Percentiles rank a stretch among this genome's conserved stretches.
These are phyloP conservation scores for Mortierella sp. DNA, from an alignment of 371 early-diverging fungal species.

Conservation along the genomic window DNA sequence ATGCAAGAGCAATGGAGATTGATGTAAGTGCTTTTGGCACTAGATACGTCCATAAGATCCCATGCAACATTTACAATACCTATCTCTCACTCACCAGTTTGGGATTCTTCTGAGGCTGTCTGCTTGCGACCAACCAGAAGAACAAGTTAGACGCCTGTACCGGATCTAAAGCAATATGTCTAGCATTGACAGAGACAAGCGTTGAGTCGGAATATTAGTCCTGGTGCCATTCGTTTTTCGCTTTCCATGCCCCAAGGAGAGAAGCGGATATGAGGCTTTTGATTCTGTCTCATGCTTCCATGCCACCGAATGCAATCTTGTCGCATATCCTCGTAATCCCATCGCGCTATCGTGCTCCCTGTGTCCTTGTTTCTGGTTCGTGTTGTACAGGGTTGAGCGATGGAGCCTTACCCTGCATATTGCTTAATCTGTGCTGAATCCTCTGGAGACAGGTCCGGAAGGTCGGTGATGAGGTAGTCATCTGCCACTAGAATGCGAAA, in stretches of 20 bases:
- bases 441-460: conserved; percentile 65
- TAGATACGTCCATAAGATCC: background rate
- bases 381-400: background rate
- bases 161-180: conserved; percentile 53
- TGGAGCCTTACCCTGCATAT: conserved; percentile 72
- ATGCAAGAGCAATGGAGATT: background rate
- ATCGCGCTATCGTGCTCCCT: background rate
- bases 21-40: background rate
- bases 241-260: too few species aligned
- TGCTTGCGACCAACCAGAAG: conserved; percentile 62
- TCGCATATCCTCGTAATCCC: background rate
- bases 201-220: background rate
- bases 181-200: conserved; percentile 8
- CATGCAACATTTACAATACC: too few species aligned
- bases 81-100: conserved; percentile 50
- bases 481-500: conserved; percentile 42
- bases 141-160: conserved; percentile 52
- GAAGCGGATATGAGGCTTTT: too few species aligned
- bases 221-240: background rate
- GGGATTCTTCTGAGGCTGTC: conserved; percentile 19
- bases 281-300: too few species aligned
- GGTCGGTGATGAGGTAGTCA: conserved; percentile 66
- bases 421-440: conserved; percentile 61
- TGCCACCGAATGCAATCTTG: background rate
- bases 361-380: background rate